Evolutionary conservation across 257 asterid species (phyloP).

Genomic region (Petunia secreta): DNA sequence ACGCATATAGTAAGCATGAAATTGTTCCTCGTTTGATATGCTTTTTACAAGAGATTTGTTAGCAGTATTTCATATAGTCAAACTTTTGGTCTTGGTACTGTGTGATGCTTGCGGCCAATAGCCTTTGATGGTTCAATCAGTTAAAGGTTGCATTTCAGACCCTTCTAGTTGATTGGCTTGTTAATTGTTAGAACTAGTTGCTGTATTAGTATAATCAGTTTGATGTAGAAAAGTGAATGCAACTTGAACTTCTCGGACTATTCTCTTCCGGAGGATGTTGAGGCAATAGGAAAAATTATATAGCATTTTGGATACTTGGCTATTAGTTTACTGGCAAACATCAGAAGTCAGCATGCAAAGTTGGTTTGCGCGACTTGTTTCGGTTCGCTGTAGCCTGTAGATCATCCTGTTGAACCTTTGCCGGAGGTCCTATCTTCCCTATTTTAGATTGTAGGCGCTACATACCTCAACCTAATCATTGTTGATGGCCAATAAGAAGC

Average conservation of each 20-base stretch:
- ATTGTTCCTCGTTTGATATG: background rate
- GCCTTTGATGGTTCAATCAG: background rate
- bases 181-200: background rate
- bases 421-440: background rate
- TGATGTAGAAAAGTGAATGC: background rate
- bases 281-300: background rate
- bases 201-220: background rate
- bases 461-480: background rate
- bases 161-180: background rate
- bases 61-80: background rate
- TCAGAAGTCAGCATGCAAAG: background rate
- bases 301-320: background rate
- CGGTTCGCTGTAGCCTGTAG: background rate
- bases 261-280: background rate
- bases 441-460: background rate
- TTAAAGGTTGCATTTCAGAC: background rate
- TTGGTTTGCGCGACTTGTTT: background rate
- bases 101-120: conserved; percentile 16
- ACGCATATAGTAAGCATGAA: background rate
- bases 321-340: background rate
- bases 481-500: background rate
- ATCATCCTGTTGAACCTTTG: background rate
- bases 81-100: background rate
- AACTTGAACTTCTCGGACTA: background rate
- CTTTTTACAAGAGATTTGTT: background rate